phyloP scores from a whole-genome alignment of 306 rosid genomes.

The Trifolium repens region DNA sequence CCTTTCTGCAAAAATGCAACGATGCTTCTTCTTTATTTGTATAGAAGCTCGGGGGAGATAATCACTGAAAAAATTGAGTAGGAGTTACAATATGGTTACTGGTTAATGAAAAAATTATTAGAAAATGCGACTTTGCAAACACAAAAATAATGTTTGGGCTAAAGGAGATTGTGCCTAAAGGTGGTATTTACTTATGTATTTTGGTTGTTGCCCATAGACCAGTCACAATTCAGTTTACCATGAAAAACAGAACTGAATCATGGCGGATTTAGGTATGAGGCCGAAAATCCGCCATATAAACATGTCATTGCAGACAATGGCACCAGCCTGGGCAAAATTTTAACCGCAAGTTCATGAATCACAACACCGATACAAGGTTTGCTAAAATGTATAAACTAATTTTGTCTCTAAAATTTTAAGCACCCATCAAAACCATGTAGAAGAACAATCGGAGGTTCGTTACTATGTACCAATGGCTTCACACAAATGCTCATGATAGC shows the following conservation, averaged over 20 bases:
- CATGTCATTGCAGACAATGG: not conserved
- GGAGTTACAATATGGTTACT: constrained; percentile 7
- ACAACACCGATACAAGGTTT: no score
- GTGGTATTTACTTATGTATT: no score
- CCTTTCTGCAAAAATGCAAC: constrained; percentile 34
- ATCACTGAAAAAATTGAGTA: constrained; percentile 21
- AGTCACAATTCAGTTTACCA: no score
- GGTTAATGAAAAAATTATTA: not conserved
- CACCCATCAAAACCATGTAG: constrained; percentile 94
- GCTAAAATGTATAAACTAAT: constrained; percentile 19
- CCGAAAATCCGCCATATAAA: not conserved
- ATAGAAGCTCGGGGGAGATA: constrained; percentile 9
- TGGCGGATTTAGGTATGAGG: not conserved
- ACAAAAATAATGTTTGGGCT: not conserved
- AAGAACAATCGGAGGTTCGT: constrained; percentile 80
- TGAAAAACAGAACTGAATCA: no score
- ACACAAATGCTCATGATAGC: constrained; percentile 85
- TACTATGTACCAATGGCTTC: constrained; percentile 64
- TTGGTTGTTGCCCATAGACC: no score
- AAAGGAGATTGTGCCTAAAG: not conserved
- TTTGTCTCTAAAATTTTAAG: constrained; percentile 31
- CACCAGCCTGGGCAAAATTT: not conserved
- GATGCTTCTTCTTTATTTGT: not conserved
- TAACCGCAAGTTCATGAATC: no score
- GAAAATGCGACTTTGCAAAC: not conserved